Conservation (phyloP, 73 alveolate genomes). For the Paramecium biaurelia region DNA sequence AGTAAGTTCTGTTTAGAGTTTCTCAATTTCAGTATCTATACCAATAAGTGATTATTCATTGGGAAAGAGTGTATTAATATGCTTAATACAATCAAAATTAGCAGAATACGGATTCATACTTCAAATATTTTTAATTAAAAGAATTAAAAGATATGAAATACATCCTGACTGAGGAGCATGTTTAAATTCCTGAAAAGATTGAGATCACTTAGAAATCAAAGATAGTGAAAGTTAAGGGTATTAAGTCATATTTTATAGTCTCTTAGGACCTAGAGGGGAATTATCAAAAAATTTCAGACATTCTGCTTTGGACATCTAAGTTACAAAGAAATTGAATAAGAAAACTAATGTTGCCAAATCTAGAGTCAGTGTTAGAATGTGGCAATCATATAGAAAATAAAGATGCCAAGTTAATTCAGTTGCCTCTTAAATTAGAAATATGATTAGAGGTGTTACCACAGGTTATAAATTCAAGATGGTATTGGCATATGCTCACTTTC, state of each 20-base stretch:
- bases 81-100: conserved; percentile 68
- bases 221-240: conserved; percentile 56
- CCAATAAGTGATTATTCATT: conserved; percentile 60
- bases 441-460: conserved; percentile 78
- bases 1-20: conserved; percentile 41
- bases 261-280: conserved; percentile 59
- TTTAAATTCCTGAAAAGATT: conserved; percentile 52
- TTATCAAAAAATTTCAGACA: conserved; percentile 50
- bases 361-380: conserved; percentile 9
- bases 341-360: neutral
- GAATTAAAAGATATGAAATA: conserved; percentile 63
- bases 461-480: conserved; percentile 95
- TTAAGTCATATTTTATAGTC: neutral
- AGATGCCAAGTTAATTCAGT: conserved; percentile 57
- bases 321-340: conserved; percentile 12
- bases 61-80: conserved; percentile 66
- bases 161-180: conserved; percentile 63
- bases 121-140: neutral
- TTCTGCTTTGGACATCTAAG: conserved; percentile 58
- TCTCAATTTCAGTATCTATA: conserved; percentile 57
- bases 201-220: conserved; percentile 50
- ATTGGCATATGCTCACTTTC: conserved; percentile 95
- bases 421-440: conserved; percentile 70
- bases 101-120: conserved; percentile 50
- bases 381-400: conserved; percentile 57